Percentiles rank a stretch among this genome's conserved stretches.
Evolutionary conservation across 1,139 yeast species (phyloP).

Genomic region (Lodderomyces beijingensis): DNA sequence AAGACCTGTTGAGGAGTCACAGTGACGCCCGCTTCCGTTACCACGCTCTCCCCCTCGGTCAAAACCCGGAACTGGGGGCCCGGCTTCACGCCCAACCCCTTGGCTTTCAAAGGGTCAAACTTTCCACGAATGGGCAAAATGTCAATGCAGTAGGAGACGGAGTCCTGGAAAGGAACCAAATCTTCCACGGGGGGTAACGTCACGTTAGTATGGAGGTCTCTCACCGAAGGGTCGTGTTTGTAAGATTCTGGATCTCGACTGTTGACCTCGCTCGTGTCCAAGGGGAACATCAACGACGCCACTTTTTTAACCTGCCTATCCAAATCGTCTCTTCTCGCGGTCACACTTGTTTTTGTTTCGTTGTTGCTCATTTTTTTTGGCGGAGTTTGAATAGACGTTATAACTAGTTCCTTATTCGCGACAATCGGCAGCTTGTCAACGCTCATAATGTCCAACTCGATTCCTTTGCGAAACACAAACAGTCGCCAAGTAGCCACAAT

Average conservation of each 20-base stretch:
- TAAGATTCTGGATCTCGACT: constrained; percentile 36
- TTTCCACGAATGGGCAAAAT: constrained; percentile 73
- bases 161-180: constrained; percentile 22
- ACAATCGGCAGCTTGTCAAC: constrained; percentile 27
- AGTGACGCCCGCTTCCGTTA: constrained; percentile 53
- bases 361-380: neutral
- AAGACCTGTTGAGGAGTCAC: constrained; percentile 71
- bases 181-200: constrained; percentile 24
- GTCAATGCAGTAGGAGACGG: constrained; percentile 57
- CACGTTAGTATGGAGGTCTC: constrained; percentile 43
- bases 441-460: constrained; percentile 47
- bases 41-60: constrained; percentile 57
- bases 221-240: constrained; percentile 36
- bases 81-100: constrained; percentile 61
- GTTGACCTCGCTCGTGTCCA: constrained; percentile 35
- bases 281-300: constrained; percentile 48
- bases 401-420: constrained; percentile 49
- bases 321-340: neutral
- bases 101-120: constrained; percentile 65
- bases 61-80: constrained; percentile 58
- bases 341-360: neutral
- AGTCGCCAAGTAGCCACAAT: constrained; percentile 78
- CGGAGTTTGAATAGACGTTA: constrained; percentile 47
- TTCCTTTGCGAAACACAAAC: constrained; percentile 82
- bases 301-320: constrained; percentile 20